Base-by-base conservation (phyloP, 108 stramenopile species). In the Parietichytrium sp. region DNA sequence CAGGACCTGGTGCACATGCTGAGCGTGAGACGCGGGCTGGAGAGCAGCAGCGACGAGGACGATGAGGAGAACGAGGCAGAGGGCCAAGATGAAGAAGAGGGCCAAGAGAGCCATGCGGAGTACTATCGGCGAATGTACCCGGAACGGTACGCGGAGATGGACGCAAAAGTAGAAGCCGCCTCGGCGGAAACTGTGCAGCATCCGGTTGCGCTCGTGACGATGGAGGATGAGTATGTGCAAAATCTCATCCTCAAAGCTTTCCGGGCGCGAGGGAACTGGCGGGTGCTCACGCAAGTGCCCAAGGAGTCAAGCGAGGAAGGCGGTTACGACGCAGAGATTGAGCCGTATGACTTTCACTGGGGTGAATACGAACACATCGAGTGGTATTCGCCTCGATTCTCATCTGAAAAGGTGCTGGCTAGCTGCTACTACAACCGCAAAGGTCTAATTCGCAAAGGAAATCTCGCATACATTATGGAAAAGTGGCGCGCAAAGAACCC, bases 361-460 rank as follows among this genome's bases (percentile, higher is more conserved):
- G 61, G 61, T 25, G 61, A 72, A 20, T 72, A 72, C 42, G 61
- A 72, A 42, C 61, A 72, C 20, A 45, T 72, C 38, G 38, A 72
- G 20, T 72, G 61, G 61, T 72, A 45, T 45, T 33, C 38, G 2
- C 36, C 36, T 1, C 61, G 45, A 20, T 72, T 72, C 33, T 72
- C 3, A 27, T 45, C 38, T 72, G 61, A 42, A 47, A 31, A 38
- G 29, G 36, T 42, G 10, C 20, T 72, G 29, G 61, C 45, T 33
- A 72, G 61, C 61, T 72, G 61, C 61, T 72, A 72, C 3, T 72
- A 72, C 42, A 72, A 72, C 33, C 61, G 61, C 3, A 72, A 72
- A 20, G 61, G 61, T 20, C 20, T 72, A 8, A 72, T 72, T 45
- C 61, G 61, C 42, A 72, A 72, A 42, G 61, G 61, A 10, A 33